Percentiles rank a stretch among this genome's conserved stretches.
Evolutionary conservation across 2,329 filamentous ascomycete genomes (phyloP).

Genomic region (Ophiostoma perfectum): DNA sequence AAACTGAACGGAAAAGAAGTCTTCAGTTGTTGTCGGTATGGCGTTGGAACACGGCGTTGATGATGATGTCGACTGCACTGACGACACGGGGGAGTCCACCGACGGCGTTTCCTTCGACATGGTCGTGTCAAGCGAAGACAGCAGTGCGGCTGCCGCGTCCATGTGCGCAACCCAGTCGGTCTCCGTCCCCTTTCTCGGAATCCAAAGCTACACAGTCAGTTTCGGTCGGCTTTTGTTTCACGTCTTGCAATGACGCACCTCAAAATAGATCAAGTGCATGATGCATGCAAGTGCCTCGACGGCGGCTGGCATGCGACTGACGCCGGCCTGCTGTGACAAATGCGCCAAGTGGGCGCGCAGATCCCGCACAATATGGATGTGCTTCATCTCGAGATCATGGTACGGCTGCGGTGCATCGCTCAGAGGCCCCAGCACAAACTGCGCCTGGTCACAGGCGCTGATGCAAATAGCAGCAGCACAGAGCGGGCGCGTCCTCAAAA

Average conservation of each 20-base stretch:
- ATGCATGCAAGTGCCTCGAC: conserved; percentile 21
- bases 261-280: conserved; percentile 20
- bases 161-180: conserved; percentile 20
- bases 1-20: conserved; percentile 16
- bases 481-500: conserved; percentile 18
- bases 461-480: conserved; percentile 18
- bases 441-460: conserved; percentile 22
- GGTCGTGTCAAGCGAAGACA: conserved; percentile 19
- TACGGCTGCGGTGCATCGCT: conserved; percentile 18
- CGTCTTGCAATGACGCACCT: conserved; percentile 5
- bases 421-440: conserved; percentile 21
- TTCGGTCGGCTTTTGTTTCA: too few relatives aligned
- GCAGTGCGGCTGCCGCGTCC: conserved; percentile 19
- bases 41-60: not conserved
- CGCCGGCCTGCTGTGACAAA: conserved; percentile 16
- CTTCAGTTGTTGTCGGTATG: not conserved
- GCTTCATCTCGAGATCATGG: conserved; percentile 22
- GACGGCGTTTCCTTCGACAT: not conserved
- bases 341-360: conserved; percentile 18
- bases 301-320: conserved; percentile 19
- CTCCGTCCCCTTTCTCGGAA: conserved; percentile 13
- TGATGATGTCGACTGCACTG: not conserved
- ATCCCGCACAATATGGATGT: conserved; percentile 19
- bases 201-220: conserved; percentile 12
- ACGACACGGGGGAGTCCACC: not conserved